A percentile compares a stretch with the other conserved stretches of the same genome.
Conservation (phyloP, 2,329 filamentous ascomycete species). For the Scedosporium dehoogii region DNA sequence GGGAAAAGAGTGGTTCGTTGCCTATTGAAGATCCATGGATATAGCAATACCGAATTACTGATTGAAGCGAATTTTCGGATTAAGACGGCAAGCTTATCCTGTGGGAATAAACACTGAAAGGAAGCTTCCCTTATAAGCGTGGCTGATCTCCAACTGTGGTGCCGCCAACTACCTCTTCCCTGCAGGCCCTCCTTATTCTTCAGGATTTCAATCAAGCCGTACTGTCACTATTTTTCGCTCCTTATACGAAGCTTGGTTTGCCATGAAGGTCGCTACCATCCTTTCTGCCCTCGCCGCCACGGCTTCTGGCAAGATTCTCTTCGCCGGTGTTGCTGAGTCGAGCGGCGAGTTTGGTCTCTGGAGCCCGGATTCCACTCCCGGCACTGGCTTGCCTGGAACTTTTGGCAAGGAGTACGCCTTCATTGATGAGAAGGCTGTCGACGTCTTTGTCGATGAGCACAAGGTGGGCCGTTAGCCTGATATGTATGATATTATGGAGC, state of each 20-base stretch:
- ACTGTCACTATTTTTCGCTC: neutral
- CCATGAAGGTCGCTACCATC: constrained; percentile 1
- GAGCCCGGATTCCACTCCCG: neutral
- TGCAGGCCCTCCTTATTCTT: neutral
- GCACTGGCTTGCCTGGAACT: neutral
- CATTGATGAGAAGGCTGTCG: constrained; percentile 3
- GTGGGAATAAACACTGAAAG: neutral
- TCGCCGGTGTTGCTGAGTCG: constrained; percentile 5
- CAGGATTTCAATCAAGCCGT: neutral
- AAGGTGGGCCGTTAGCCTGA: neutral
- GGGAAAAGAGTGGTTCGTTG: neutral
- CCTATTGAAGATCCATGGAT: neutral
- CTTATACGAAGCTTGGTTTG: neutral
- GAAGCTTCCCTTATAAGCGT: neutral
- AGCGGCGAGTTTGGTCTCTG: constrained; percentile 5
- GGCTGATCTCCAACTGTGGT: neutral
- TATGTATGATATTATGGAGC: neutral
- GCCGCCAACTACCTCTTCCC: neutral
- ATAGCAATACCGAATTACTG: neutral
- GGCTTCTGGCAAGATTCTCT: constrained; percentile 3
- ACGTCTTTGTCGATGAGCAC: constrained; percentile 4
- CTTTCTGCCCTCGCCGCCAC: neutral
- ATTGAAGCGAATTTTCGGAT: neutral
- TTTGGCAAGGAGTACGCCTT: constrained; percentile 4
- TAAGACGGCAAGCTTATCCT: no score